Base-by-base conservation (phyloP, 495 filamentous ascomycete species). In the Evansstolkia leycettana region DNA sequence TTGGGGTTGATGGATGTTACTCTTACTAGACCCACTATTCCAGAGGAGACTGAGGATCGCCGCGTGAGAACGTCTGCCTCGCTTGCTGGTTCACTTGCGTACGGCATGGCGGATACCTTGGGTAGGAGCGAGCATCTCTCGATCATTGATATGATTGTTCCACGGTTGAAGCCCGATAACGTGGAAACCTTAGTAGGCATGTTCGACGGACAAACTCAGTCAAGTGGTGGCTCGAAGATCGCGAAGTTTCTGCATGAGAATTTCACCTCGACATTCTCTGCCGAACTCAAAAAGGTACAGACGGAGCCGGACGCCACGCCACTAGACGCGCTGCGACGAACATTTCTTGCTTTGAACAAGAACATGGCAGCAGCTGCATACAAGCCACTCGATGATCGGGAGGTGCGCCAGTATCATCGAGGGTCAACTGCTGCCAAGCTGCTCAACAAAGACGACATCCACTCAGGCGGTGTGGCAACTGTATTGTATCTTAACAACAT, bases 1-100 rank as follows among this genome's bases (percentile, higher is more conserved):
- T 70, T 98, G 30, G 90, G 90, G 3, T 58, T 99, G 43, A 99
- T 99, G 85, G 90, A 99, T 62, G 90, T 99, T 12, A 99, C 90
- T 1, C 73, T 96, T 35, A 88, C 80, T 11, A 85, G 89, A 36
- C 83, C 85, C 5, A 92, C 78, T 23, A 86, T 94, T 33, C 90
- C 92, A 2, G 90, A 99, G 45, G 79, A 94, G 50, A 90, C 76
- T 26, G 89, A 95, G 50, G 92, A 99, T 61, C 80, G 89, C 31
- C 78, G 90, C 68, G 85, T 99, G 32, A 73, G 90, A 43, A 94
- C 90, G 12, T 92, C 92, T n/a, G 88, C 86, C 16, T 93, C 89
- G 2, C 57, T 88, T 23, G 85, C 90, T 32, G 88, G 92, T 12
- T 67, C 65, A 3, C 73, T 99, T 61, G 75, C 84, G 2, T 99